These are phyloP conservation scores for Corallochytrium limacisporum DNA, from an alignment of 78 protist genomes.

Conservation along the genomic window DNA sequence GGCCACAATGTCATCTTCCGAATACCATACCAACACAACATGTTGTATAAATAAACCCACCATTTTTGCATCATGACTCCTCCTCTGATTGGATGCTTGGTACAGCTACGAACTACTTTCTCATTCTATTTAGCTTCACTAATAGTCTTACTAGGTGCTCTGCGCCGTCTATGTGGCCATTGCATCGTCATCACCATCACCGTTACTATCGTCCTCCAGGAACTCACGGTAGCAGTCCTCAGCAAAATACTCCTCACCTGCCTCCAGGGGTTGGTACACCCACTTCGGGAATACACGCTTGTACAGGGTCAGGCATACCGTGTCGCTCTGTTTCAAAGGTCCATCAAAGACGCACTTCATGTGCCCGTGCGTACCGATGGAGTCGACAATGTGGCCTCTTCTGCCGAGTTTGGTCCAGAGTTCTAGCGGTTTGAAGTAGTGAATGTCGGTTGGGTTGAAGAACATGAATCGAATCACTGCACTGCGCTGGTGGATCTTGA, in stretches of 20 bases:
- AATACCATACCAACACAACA: neutral
- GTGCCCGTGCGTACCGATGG: slow-evolving; percentile 69
- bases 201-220: too few relatives aligned
- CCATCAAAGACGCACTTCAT: slow-evolving; percentile 80
- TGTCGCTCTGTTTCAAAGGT: slow-evolving; percentile 60
- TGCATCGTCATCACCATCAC: too few relatives aligned
- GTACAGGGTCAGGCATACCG: slow-evolving; percentile 87
- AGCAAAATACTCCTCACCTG: too few relatives aligned
- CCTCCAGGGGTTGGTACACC: neutral
- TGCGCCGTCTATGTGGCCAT: too few relatives aligned
- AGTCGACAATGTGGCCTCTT: slow-evolving; percentile 75
- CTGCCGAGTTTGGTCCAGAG: slow-evolving; percentile 87
- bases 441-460: slow-evolving; percentile 79
- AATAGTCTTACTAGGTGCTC: too few relatives aligned
- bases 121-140: too few relatives aligned
- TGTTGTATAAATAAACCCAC: too few relatives aligned
- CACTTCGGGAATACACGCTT: slow-evolving; percentile 90
- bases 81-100: too few relatives aligned
- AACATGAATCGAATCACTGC: slow-evolving; percentile 88
- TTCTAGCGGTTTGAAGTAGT: slow-evolving; percentile 90
- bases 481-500: slow-evolving; percentile 52
- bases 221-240: too few relatives aligned
- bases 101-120: too few relatives aligned
- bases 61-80: too few relatives aligned
- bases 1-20: neutral